Conservation (phyloP, 306 rosid species). For the Mimosa pudica region DNA sequence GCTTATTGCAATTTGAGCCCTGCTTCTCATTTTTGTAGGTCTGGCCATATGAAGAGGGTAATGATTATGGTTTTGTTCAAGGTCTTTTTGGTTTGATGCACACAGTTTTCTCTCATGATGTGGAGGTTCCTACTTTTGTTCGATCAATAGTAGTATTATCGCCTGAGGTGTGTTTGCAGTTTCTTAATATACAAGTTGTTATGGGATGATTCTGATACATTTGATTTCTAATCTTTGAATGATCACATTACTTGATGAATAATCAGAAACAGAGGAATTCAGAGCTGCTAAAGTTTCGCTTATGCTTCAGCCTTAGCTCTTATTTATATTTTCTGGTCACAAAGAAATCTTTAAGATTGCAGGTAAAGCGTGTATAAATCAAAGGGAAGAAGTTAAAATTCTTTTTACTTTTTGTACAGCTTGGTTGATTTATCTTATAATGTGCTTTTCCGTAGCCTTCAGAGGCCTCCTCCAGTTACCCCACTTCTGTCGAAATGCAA, state of each 20-base stretch:
- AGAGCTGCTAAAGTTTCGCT: conserved; percentile 63
- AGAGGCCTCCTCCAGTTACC: conserved; percentile 51
- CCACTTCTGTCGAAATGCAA: conserved; percentile 58
- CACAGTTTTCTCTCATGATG: conserved; percentile 65
- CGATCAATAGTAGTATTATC: conserved; percentile 40
- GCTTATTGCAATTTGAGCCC: not conserved
- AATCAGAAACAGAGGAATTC: conserved; percentile 75
- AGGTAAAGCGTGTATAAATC: conserved; percentile 50
- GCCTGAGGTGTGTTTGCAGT: conserved; percentile 58
- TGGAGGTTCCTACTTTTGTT: conserved; percentile 52
- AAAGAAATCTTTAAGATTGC: conserved; percentile 80
- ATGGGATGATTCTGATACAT: conserved; percentile 11
- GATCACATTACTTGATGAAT: conserved; percentile 26
- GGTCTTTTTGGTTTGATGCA: conserved; percentile 85
- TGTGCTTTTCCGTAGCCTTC: conserved; percentile 53
- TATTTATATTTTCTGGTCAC: conserved; percentile 86
- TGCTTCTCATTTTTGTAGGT: conserved; percentile 46
- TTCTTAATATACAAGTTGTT: conserved; percentile 5
- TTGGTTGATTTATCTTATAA: conserved; percentile 25
- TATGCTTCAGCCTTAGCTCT: conserved; percentile 87
- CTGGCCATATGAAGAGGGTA: conserved; percentile 92
- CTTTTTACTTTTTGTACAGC: conserved; percentile 6
- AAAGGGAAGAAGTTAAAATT: conserved; percentile 24
- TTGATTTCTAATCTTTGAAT: conserved; percentile 17
- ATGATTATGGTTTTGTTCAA: conserved; percentile 89